These are phyloP conservation scores for Leccinum uliginosum DNA, from an alignment of 768 basidiomycete species.

Conservation along the genomic window DNA sequence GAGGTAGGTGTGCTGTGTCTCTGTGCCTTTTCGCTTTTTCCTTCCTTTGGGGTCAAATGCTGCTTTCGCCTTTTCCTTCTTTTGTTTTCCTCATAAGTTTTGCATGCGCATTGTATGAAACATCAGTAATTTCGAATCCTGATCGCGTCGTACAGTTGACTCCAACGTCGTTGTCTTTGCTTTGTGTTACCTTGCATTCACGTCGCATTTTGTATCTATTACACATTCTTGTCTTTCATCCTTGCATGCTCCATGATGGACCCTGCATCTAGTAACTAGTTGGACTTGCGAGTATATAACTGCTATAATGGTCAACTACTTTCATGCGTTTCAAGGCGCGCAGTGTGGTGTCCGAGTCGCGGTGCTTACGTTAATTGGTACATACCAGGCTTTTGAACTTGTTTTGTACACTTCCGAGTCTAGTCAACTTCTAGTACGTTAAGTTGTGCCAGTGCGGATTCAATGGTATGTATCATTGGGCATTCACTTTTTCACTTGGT, in stretches of 20 bases:
- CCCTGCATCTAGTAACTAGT: background rate
- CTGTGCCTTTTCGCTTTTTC: background rate
- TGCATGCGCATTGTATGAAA: background rate
- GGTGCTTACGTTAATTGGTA: no score
- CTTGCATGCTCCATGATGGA: background rate
- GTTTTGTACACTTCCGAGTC: no score
- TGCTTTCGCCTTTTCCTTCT: background rate
- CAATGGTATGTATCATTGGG: no score
- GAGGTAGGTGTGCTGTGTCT: conserved; percentile 8
- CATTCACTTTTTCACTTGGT: no score
- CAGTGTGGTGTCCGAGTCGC: no score
- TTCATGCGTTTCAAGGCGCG: no score
- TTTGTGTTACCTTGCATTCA: conserved; percentile 5
- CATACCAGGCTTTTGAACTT: no score
- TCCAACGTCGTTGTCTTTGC: conserved; percentile 1
- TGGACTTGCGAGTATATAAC: background rate
- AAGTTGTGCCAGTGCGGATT: no score
- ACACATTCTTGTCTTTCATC: background rate
- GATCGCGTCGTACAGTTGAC: background rate
- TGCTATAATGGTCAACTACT: no score
- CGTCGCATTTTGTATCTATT: conserved; percentile 10
- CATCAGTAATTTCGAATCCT: background rate
- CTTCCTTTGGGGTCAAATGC: background rate
- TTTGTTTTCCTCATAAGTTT: background rate
- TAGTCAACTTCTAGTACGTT: no score